These are phyloP conservation scores for Kodamaea suecica DNA, from an alignment of 1,139 yeast genomes.

Conservation along the genomic window DNA sequence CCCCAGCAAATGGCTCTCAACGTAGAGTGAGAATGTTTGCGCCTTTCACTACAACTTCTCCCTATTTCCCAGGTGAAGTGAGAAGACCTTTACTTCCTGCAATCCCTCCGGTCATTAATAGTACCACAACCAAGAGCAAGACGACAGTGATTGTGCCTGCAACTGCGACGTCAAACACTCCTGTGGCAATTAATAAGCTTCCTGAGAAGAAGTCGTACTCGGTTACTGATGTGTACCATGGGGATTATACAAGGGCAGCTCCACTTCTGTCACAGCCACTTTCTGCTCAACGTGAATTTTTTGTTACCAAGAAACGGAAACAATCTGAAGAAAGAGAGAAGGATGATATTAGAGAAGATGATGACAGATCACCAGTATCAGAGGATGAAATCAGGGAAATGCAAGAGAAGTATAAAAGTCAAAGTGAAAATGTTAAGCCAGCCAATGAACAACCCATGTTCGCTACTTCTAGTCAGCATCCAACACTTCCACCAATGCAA, in stretches of 20 bases:
- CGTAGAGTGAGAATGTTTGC: constrained; percentile 9
- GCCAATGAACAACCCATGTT: too few relatives aligned
- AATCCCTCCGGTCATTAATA: constrained; percentile 1
- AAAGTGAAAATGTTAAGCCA: neutral
- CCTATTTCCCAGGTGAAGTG: constrained; percentile 13
- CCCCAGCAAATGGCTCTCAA: too few relatives aligned
- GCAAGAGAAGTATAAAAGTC: constrained; percentile 30
- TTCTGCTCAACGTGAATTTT: constrained; percentile 49
- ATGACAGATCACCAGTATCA: constrained; percentile 37
- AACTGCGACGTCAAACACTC: constrained; percentile 1
- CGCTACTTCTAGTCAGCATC: neutral
- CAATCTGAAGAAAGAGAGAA: constrained; percentile 2
- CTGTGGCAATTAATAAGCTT: constrained; percentile 2
- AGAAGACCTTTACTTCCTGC: constrained; percentile 5
- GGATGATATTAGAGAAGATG: constrained; percentile 17
- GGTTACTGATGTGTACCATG: constrained; percentile 51
- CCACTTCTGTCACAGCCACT: constrained; percentile 56
- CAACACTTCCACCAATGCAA: neutral
- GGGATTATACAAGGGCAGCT: constrained; percentile 46
- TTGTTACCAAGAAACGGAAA: constrained; percentile 22
- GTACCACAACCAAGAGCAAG: neutral
- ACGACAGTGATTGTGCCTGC: constrained; percentile 3
- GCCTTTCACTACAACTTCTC: constrained; percentile 15
- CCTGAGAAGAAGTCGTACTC: constrained; percentile 11
- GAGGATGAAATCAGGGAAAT: constrained; percentile 39